phyloP scores from a whole-genome alignment of 2,329 filamentous ascomycete species.

The Aureobasidium melanogenum region DNA sequence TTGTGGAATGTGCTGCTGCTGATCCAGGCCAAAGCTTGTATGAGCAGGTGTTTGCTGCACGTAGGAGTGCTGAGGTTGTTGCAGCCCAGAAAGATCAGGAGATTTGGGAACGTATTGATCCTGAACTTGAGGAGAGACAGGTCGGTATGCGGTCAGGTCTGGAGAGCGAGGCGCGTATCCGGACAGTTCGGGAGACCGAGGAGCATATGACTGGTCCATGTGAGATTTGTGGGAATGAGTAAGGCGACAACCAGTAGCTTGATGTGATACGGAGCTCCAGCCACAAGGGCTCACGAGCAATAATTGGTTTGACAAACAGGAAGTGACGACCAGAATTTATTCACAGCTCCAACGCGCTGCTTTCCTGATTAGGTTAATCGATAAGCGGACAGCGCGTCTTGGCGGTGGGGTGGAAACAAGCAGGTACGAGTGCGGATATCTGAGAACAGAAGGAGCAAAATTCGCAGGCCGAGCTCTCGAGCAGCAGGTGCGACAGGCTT shows the following conservation, averaged over 20 bases:
- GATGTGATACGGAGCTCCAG: background rate
- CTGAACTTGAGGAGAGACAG: slow-evolving; percentile 26
- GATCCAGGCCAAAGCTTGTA: background rate
- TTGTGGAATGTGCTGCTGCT: slow-evolving; percentile 12
- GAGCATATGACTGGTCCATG: slow-evolving; percentile 13
- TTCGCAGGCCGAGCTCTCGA: background rate
- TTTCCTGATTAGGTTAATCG: slow-evolving; percentile 5
- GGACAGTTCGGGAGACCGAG: slow-evolving; percentile 12
- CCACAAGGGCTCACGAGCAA: slow-evolving; percentile 1
- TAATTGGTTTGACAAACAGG: background rate
- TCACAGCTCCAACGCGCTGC: slow-evolving; percentile 3
- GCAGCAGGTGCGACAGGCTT: no score
- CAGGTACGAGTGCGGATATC: background rate
- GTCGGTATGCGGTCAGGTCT: slow-evolving; percentile 41
- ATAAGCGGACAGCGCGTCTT: slow-evolving; percentile 2
- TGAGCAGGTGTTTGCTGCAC: background rate
- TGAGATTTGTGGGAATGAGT: background rate
- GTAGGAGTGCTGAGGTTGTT: slow-evolving; percentile 7
- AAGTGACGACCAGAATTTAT: background rate
- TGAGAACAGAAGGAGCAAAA: background rate
- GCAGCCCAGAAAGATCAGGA: slow-evolving; percentile 12
- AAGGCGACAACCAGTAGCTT: background rate
- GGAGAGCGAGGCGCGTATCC: slow-evolving; percentile 34
- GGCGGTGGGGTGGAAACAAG: background rate
- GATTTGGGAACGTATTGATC: slow-evolving; percentile 16